A percentile compares a stretch with the other conserved stretches of the same genome.
Evolutionary conservation across 2,329 filamentous ascomycete genomes (phyloP).

Genomic region (Colletotrichum graminicola): DNA sequence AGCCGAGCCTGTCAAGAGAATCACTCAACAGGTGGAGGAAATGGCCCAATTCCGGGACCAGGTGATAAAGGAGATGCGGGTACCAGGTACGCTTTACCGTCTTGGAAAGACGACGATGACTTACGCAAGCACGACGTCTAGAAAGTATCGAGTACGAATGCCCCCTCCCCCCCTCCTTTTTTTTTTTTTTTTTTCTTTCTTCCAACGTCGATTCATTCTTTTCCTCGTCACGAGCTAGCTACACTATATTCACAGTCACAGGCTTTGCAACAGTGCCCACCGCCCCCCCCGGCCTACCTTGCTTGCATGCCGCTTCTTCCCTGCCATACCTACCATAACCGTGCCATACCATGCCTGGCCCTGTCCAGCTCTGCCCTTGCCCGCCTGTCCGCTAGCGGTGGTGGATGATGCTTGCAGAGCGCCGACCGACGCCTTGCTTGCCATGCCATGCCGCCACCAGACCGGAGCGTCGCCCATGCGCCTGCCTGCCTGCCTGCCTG

Average conservation of each 20-base stretch:
- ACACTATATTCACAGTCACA: not conserved
- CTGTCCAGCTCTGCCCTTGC: too few species aligned
- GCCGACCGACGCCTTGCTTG: not conserved
- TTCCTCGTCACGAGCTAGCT: not conserved
- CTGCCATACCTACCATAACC: not conserved
- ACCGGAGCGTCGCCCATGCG: not conserved
- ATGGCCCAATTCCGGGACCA: not conserved
- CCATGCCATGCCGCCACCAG: not conserved
- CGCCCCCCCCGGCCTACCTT: not conserved
- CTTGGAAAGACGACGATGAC: not conserved
- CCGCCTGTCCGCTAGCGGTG: not conserved
- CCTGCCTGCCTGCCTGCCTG: too few species aligned
- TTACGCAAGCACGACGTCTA: not conserved
- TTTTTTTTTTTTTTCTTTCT: not conserved
- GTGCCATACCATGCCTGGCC: not conserved
- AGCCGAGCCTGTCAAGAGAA: not conserved
- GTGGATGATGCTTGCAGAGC: conserved; percentile 5
- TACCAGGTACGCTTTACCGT: not conserved
- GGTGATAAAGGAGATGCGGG: not conserved
- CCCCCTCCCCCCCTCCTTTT: not conserved
- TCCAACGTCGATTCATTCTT: not conserved
- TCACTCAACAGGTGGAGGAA: not conserved
- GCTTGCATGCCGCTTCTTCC: conserved; percentile 1
- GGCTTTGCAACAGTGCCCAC: not conserved
- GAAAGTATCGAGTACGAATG: not conserved